Percentiles rank a stretch among this genome's conserved stretches.
These are phyloP conservation scores for Phytophthora meadii DNA, from an alignment of 352 stramenopile species.

Conservation along the genomic window DNA sequence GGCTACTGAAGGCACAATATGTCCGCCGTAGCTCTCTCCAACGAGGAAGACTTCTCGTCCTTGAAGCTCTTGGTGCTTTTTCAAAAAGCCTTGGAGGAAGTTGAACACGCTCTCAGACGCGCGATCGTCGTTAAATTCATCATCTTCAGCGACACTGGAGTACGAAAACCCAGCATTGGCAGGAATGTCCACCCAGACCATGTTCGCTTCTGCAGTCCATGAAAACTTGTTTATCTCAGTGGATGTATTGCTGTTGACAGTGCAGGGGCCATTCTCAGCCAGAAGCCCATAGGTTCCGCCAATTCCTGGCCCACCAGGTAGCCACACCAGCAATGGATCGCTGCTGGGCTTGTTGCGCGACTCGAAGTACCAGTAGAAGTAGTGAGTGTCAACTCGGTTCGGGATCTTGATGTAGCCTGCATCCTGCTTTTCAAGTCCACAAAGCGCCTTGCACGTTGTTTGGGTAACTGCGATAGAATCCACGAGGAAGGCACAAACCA, in stretches of 20 bases:
- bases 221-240: slow-evolving; percentile 53
- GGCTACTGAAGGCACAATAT: slow-evolving; percentile 5
- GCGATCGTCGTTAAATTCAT: slow-evolving; percentile 48
- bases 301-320: slow-evolving; percentile 58
- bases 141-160: slow-evolving; percentile 26
- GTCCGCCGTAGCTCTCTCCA: slow-evolving; percentile 57
- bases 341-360: slow-evolving; percentile 42
- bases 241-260: slow-evolving; percentile 41
- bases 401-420: slow-evolving; percentile 57
- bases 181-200: slow-evolving; percentile 71
- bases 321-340: slow-evolving; percentile 62
- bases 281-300: slow-evolving; percentile 57
- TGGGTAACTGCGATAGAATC: background rate
- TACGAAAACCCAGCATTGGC: slow-evolving; percentile 60
- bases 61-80: slow-evolving; percentile 49
- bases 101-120: slow-evolving; percentile 62
- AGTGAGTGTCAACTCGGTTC: slow-evolving; percentile 65
- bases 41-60: slow-evolving; percentile 58
- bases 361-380: slow-evolving; percentile 79
- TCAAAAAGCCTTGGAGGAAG: slow-evolving; percentile 63
- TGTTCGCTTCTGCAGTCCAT: slow-evolving; percentile 60
- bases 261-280: slow-evolving; percentile 67
- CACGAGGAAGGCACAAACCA: background rate
- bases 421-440: slow-evolving; percentile 2
- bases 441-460: background rate